Conservation (phyloP, 768 basidiomycete species). For the Amanita exitialis region DNA sequence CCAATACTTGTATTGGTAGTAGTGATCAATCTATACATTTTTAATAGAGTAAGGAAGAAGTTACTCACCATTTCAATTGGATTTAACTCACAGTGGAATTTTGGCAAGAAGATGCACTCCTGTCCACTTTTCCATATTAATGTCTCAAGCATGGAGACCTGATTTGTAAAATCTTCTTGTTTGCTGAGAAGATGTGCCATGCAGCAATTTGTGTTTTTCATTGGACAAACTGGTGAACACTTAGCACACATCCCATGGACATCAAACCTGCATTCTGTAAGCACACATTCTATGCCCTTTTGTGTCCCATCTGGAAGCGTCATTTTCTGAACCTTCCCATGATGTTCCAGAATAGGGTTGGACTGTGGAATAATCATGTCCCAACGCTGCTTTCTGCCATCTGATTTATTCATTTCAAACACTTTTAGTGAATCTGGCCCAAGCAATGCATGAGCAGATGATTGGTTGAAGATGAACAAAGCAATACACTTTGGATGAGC, state of each 20-base stretch:
- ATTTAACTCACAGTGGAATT: conserved; percentile 38
- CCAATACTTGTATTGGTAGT: conserved; percentile 18
- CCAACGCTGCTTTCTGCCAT: conserved; percentile 28
- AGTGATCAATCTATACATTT: neutral
- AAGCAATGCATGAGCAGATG: conserved; percentile 28
- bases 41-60: neutral
- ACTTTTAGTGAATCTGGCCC: conserved; percentile 27
- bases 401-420: conserved; percentile 30
- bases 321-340: conserved; percentile 26
- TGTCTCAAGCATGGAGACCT: conserved; percentile 22
- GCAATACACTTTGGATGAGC: conserved; percentile 19
- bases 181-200: conserved; percentile 25
- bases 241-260: conserved; percentile 20
- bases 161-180: conserved; percentile 30
- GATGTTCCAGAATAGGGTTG: conserved; percentile 18
- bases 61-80: conserved; percentile 32
- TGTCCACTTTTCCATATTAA: conserved; percentile 22
- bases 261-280: conserved; percentile 30
- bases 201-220: conserved; percentile 22
- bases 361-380: conserved; percentile 27
- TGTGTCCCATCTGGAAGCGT: conserved; percentile 16
- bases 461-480: conserved; percentile 32
- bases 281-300: conserved; percentile 24
- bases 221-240: conserved; percentile 26
- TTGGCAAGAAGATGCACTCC: conserved; percentile 28